Percentiles rank a stretch among this genome's conserved stretches.
phyloP scores from a whole-genome alignment of 768 basidiomycete species.

The Suillus spraguei region DNA sequence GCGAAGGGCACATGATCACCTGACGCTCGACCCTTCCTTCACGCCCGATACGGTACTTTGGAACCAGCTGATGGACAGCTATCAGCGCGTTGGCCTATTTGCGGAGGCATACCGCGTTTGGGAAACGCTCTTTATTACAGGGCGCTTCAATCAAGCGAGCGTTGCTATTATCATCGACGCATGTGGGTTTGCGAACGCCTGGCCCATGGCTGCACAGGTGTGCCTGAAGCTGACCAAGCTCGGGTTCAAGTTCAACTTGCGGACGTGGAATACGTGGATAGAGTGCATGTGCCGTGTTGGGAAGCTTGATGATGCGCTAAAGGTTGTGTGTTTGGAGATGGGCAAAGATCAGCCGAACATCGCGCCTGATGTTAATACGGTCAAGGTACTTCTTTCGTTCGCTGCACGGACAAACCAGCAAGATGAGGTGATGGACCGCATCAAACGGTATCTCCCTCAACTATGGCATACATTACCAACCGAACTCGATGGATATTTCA shows the following conservation, averaged over 20 bases:
- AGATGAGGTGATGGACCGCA: slow-evolving; percentile 45
- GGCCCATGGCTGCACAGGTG: slow-evolving; percentile 54
- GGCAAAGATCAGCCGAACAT: slow-evolving; percentile 43
- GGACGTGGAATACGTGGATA: slow-evolving; percentile 82
- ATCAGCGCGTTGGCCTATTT: slow-evolving; percentile 76
- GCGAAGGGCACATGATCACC: slow-evolving; percentile 68
- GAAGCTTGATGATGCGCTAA: slow-evolving; percentile 65
- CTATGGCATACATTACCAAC: slow-evolving; percentile 34
- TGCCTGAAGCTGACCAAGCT: slow-evolving; percentile 51
- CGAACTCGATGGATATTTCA: slow-evolving; percentile 21
- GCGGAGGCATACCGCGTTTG: slow-evolving; percentile 76
- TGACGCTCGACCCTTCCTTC: slow-evolving; percentile 80
- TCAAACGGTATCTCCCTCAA: slow-evolving; percentile 44
- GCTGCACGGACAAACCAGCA: slow-evolving; percentile 45
- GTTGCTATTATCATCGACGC: slow-evolving; percentile 87
- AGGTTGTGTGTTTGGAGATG: slow-evolving; percentile 69
- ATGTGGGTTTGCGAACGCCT: slow-evolving; percentile 64
- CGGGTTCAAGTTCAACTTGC: slow-evolving; percentile 56
- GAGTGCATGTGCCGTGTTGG: slow-evolving; percentile 84
- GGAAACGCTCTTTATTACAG: slow-evolving; percentile 68
- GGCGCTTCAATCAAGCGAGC: slow-evolving; percentile 58
- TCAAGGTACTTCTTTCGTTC: slow-evolving; percentile 57
- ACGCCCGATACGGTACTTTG: slow-evolving; percentile 69
- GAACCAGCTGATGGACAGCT: slow-evolving; percentile 90
- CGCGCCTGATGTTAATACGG: slow-evolving; percentile 50